These are phyloP conservation scores for Pleurotus eryngii DNA, from an alignment of 768 basidiomycete genomes.

Conservation along the genomic window DNA sequence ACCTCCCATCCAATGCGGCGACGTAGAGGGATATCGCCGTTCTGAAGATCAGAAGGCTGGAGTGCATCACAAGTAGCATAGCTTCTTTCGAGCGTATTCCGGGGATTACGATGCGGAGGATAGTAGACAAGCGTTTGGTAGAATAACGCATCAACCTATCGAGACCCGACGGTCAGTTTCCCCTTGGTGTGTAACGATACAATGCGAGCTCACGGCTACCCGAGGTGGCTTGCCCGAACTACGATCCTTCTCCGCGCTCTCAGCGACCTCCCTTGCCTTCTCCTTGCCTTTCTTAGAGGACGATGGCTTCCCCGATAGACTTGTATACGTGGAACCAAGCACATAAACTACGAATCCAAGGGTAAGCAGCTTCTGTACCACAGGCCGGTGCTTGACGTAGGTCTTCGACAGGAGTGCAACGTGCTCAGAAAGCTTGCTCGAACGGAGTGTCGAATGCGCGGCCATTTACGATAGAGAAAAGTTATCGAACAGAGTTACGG, in stretches of 20 bases:
- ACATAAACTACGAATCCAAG: slow-evolving; percentile 69
- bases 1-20: slow-evolving; percentile 91
- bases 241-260: slow-evolving; percentile 17
- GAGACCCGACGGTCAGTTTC: not conserved
- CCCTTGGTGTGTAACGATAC: not conserved
- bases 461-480: slow-evolving; percentile 20
- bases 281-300: slow-evolving; percentile 36
- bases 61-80: slow-evolving; percentile 82
- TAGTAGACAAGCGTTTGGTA: slow-evolving; percentile 70
- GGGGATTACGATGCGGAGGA: slow-evolving; percentile 88
- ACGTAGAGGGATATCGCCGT: slow-evolving; percentile 94
- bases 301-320: slow-evolving; percentile 45
- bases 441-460: slow-evolving; percentile 30
- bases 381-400: slow-evolving; percentile 67
- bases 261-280: slow-evolving; percentile 16
- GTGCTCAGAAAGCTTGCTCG: slow-evolving; percentile 29
- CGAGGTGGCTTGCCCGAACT: slow-evolving; percentile 44
- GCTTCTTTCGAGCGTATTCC: slow-evolving; percentile 84
- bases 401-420: slow-evolving; percentile 40
- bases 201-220: slow-evolving; percentile 57
- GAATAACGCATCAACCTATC: slow-evolving; percentile 87
- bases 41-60: slow-evolving; percentile 81
- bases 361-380: slow-evolving; percentile 71
- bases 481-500: not conserved
- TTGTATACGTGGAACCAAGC: slow-evolving; percentile 57